Evolutionary conservation across 768 basidiomycete species (phyloP), one percentile per base, ranked within the genome.

Genomic region (Podaxis mareebaensis): DNA sequence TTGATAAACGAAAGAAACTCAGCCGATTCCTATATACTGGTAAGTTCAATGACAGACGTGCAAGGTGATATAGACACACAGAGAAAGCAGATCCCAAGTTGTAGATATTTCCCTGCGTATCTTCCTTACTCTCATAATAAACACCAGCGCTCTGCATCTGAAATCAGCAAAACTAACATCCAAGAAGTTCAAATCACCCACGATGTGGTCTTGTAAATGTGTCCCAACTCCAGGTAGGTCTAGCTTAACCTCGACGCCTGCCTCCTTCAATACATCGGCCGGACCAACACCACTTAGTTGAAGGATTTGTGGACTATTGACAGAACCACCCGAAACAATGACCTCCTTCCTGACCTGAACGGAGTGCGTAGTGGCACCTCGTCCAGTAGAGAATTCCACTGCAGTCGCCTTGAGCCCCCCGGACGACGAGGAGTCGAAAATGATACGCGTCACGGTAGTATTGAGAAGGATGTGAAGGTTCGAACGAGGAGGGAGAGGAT

Each of bases 381-480:
- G 74, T 24, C 70, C 76, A 1, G 75, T 69, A 12, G 72, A 68
- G 28, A 77, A 89, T 68, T 83, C 79, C 17, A 72, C 79, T 79
- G 79, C 70, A 22, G 58, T 69, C 0, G 72, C 73, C 44, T 46
- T 62, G 54, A 87, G 60, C 73, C 69, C 68, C 77, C 77, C 65
- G 65, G 85, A 84, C 26, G 83, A 64, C 24, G 81, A 77, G 24
- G 81, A 78, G 2, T 88, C 83, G 59, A 67, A 84, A 72, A 44
- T 79, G 75, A 66, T 81, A 68, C 44, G 83, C 76, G 76, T 86
- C 77, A 88, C 89, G 6, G 85, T 87, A 13, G 82, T 77, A 59
- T 84, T 83, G 8, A 83, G 76, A 24, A 91, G 77, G 64, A 92
- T 82, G 68, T 85, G 82, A 44, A 91, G 80, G 69, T 91, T 91